Percentiles rank a stretch among this genome's conserved stretches.
Evolutionary conservation across 768 basidiomycete species (phyloP).

Genomic region (Lactarius vividus): DNA sequence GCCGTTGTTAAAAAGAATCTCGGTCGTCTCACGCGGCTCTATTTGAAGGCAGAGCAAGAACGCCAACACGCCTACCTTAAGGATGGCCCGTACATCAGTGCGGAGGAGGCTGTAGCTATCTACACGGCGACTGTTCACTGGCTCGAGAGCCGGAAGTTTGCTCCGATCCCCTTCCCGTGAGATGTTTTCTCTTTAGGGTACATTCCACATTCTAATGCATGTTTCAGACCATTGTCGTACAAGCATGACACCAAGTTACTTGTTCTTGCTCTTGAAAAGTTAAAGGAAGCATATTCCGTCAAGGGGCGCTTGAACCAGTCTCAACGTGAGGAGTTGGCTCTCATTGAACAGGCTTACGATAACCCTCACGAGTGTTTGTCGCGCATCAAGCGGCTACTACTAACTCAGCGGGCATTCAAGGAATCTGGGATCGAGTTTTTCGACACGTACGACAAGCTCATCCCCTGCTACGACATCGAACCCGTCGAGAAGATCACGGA

Average conservation of each 20-base stretch:
- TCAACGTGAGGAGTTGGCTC: conserved; percentile 94
- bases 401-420: conserved; percentile 98
- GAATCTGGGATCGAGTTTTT: conserved; percentile 97
- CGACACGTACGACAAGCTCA: conserved; percentile 97
- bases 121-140: conserved; percentile 99
- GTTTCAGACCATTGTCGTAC: conserved; percentile 81
- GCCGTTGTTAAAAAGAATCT: conserved; percentile 99
- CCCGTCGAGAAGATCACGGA: conserved; percentile 99
- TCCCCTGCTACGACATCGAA: conserved; percentile 98
- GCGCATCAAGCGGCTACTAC: conserved; percentile 93
- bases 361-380: conserved; percentile 99
- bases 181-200: conserved; percentile 30
- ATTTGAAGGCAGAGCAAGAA: conserved; percentile 98
- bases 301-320: conserved; percentile 97
- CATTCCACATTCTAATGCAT: not conserved
- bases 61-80: conserved; percentile 98
- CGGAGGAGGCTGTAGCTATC: conserved; percentile 97
- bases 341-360: conserved; percentile 99
- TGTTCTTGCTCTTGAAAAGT: conserved; percentile 93
- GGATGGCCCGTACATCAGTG: conserved; percentile 98
- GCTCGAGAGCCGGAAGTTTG: conserved; percentile 97
- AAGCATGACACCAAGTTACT: conserved; percentile 99
- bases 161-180: conserved; percentile 97
- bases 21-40: conserved; percentile 94
- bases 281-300: conserved; percentile 98